A percentile compares a stretch with the other conserved stretches of the same genome.
Conservation (phyloP, 495 filamentous ascomycete species). For the Aspergillus hancockii region DNA sequence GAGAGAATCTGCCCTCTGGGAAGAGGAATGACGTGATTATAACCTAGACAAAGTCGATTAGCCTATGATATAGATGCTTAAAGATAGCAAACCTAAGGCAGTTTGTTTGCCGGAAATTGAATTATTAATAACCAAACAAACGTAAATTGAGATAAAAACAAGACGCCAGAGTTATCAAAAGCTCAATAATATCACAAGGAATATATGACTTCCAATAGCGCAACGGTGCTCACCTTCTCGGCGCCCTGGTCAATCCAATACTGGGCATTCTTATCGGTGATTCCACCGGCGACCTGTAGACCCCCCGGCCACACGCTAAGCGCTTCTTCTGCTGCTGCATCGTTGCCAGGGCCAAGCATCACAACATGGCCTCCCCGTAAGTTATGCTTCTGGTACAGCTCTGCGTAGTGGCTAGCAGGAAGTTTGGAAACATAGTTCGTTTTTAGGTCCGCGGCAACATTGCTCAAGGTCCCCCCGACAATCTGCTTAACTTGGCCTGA, state of each 20-base stretch:
- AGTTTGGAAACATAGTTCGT: conserved; percentile 89
- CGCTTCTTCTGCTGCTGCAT: conserved; percentile 74
- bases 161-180: no score
- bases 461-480: conserved; percentile 86
- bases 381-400: conserved; percentile 71
- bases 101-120: no score
- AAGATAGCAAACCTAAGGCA: conserved; percentile 5
- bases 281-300: conserved; percentile 88
- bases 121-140: no score
- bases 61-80: conserved; percentile 19
- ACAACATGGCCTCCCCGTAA: conserved; percentile 88
- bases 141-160: no score
- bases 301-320: conserved; percentile 72
- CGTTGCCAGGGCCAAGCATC: conserved; percentile 88
- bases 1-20: conserved; percentile 77
- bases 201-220: background rate
- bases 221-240: conserved; percentile 67
- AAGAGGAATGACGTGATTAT: conserved; percentile 89
- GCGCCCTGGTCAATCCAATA: conserved; percentile 87
- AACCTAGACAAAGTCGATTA: conserved; percentile 59
- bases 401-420: conserved; percentile 76
- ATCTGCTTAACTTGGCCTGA: conserved; percentile 97
- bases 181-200: background rate
- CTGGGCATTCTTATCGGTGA: conserved; percentile 78
- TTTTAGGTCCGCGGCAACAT: conserved; percentile 63